These are phyloP conservation scores for Erythrobasidium hasegawianum DNA, from an alignment of 1,284 basidiomycete genomes.

Conservation along the genomic window DNA sequence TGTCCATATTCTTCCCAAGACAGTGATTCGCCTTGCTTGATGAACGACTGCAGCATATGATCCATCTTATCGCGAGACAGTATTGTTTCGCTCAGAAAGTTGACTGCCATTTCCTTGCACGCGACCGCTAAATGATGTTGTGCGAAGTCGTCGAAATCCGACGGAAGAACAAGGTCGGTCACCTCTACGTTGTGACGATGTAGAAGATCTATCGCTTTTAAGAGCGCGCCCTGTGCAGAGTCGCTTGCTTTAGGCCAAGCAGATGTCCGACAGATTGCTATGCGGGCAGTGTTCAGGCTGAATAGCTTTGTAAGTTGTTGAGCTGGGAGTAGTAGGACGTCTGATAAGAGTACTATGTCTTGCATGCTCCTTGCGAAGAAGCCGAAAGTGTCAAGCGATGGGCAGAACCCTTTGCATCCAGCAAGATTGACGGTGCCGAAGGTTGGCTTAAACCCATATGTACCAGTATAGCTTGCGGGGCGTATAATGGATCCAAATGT, in stretches of 20 bases:
- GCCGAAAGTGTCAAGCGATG: constrained; percentile 44
- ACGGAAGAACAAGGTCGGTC: constrained; percentile 4
- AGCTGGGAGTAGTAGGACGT: constrained; percentile 36
- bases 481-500: constrained; percentile 90
- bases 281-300: background rate
- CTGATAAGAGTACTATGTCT: constrained; percentile 41
- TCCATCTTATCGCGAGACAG: background rate
- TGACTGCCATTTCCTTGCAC: constrained; percentile 8
- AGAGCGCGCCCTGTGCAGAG: constrained; percentile 3
- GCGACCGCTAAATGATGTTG: constrained; percentile 4
- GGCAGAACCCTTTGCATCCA: constrained; percentile 68
- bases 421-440: constrained; percentile 86
- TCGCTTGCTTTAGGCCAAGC: constrained; percentile 9
- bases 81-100: constrained; percentile 1
- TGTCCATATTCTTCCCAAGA: constrained; percentile 6
- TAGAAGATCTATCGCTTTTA: background rate
- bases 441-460: constrained; percentile 88
- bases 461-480: constrained; percentile 88
- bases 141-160: constrained; percentile 9
- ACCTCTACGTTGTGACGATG: background rate
- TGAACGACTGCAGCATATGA: constrained; percentile 4
- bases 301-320: too few species aligned
- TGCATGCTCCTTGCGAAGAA: constrained; percentile 40
- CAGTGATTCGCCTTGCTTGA: constrained; percentile 8
- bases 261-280: background rate